Evolutionary conservation across 2,329 filamentous ascomycete species (phyloP), one percentile per base, ranked within the genome.

Genomic region (Claviceps pusilla): DNA sequence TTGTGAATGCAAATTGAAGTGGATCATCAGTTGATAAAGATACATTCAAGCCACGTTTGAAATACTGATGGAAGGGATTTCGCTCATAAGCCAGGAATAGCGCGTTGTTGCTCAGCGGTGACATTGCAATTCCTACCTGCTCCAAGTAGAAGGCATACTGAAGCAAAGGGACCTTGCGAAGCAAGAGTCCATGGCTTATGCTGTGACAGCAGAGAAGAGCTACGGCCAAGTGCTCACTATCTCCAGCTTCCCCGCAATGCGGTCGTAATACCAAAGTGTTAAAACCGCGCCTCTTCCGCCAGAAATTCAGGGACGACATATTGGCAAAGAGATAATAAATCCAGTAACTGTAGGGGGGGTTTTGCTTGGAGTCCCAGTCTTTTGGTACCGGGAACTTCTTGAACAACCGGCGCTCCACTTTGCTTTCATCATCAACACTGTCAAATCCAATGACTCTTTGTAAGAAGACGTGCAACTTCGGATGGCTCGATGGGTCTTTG

Each of bases 331-430:
- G 77, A 65, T 95, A 95, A 71, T 98, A 98, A 65, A 97, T 87
- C 93, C 93, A 98, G 71, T 98, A 98, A 66, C 87, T 96, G 72
- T 98, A 98, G 0, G 93, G 93, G 14, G 93, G 93, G 65, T 98
- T 98, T 69, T 97, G 90, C 63, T 87, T 89, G 0, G 89, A 89
- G 59, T 83, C 80, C 93, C 93, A 98, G 53, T 83, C 82, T 57
- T 83, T 86, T 4, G 93, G 91, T 28, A 93, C 83, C 0, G 93
- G 93, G 61, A 95, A 98, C 67, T 98, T 98, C 64, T 85, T 86
- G 73, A 89, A 95, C n/a, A 97, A 78, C 24, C 93, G 84, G 33
- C 91, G 83, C 70, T 98, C 93, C 2, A 89, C 79, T 71, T 98
- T 98, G 75, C 90, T 96, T 72, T 98, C 93, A 62, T 98, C 93